A percentile compares a stretch with the other conserved stretches of the same genome.
Conservation (phyloP, 345 rosid genomes). For the Eutrema yunnanense region DNA sequence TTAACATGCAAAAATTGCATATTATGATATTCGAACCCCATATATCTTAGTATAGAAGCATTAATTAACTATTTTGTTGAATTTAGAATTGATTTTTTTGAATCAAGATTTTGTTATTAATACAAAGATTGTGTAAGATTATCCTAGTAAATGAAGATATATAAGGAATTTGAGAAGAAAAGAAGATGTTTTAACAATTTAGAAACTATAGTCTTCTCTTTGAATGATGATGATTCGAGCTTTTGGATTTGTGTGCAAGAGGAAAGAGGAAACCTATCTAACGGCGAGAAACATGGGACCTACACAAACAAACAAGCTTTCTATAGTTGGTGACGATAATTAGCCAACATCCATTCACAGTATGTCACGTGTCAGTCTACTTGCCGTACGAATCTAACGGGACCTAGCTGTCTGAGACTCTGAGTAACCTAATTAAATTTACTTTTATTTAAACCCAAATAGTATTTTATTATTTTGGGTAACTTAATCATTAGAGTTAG, state of each 20-base stretch:
- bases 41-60: too few species aligned
- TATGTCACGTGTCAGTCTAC: neutral
- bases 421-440: neutral
- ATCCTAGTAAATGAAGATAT: neutral
- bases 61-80: too few species aligned
- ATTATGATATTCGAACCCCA: too few species aligned
- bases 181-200: neutral
- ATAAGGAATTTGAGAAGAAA: neutral
- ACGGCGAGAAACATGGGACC: slow-evolving; percentile 9
- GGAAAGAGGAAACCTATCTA: neutral
- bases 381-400: neutral
- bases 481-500: slow-evolving; percentile 11
- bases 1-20: too few species aligned
- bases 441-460: neutral
- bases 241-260: neutral
- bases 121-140: neutral
- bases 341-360: neutral
- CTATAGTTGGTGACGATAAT: slow-evolving; percentile 8
- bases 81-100: too few species aligned
- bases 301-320: neutral
- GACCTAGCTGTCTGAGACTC: slow-evolving; percentile 10
- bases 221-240: neutral
- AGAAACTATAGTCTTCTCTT: too few species aligned
- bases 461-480: neutral
- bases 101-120: neutral